A percentile compares a stretch with the other conserved stretches of the same genome.
phyloP scores from a whole-genome alignment of 441 rosid species.

The Jatropha podagrica region DNA sequence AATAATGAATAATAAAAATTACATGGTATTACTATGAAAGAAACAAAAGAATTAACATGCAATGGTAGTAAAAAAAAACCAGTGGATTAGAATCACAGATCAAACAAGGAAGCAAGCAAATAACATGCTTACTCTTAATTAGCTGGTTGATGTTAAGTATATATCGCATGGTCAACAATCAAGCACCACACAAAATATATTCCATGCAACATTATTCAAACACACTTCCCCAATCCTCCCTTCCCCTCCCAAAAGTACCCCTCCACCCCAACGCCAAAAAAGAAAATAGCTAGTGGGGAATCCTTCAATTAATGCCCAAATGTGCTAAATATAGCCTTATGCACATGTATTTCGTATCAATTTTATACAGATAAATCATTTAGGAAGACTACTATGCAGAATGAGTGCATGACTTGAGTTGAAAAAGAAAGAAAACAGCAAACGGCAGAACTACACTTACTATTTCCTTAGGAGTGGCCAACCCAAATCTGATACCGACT shows the following conservation, averaged over 20 bases:
- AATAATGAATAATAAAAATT: slow-evolving; percentile 11
- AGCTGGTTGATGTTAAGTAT: not conserved
- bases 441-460: slow-evolving; percentile 44
- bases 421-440: slow-evolving; percentile 14
- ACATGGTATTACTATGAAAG: not conserved
- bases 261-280: not conserved
- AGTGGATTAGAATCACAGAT: not conserved
- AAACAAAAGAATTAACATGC: not conserved
- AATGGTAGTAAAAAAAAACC: not conserved
- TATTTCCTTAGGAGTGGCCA: slow-evolving; percentile 72
- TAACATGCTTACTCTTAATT: not conserved
- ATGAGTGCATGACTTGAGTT: not conserved
- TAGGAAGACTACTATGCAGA: not conserved
- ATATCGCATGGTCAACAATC: not conserved
- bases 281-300: not conserved
- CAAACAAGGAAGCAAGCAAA: no score
- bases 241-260: not conserved
- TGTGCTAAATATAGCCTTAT: not conserved
- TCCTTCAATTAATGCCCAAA: not conserved
- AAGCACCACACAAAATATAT: not conserved
- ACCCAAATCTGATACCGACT: slow-evolving; percentile 63
- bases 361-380: not conserved
- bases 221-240: not conserved
- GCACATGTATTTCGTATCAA: not conserved
- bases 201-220: not conserved